Evolutionary conservation across 768 basidiomycete species (phyloP).

Genomic region (Tricholomella constricta): DNA sequence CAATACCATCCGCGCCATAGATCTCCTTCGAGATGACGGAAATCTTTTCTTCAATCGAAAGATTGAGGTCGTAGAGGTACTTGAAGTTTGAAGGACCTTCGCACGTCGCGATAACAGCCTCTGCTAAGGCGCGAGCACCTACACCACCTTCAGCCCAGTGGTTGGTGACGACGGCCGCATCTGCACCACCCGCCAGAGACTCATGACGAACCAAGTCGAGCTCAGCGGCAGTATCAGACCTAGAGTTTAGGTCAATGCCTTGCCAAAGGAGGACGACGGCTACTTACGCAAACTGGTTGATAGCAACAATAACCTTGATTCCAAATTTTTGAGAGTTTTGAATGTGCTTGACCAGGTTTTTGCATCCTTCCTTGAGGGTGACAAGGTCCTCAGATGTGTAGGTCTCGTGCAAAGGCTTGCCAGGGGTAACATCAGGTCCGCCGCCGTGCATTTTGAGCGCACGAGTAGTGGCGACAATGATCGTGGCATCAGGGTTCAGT

Average conservation of each 20-base stretch:
- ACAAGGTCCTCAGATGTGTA: conserved; percentile 94
- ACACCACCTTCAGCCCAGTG: conserved; percentile 98
- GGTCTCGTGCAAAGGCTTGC: conserved; percentile 89
- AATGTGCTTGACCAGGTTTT: conserved; percentile 92
- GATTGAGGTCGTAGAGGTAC: conserved; percentile 88
- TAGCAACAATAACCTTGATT: conserved; percentile 92
- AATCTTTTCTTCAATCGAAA: conserved; percentile 89
- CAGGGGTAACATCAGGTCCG: conserved; percentile 94
- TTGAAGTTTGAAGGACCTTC: conserved; percentile 83
- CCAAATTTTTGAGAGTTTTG: conserved; percentile 95
- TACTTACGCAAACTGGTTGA: conserved; percentile 93
- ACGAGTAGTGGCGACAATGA: conserved; percentile 96
- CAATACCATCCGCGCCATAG: conserved; percentile 91
- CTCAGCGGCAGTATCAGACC: conserved; percentile 89
- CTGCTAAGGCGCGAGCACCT: conserved; percentile 86
- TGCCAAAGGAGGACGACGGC: neutral
- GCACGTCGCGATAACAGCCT: conserved; percentile 88
- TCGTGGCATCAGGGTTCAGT: conserved; percentile 88
- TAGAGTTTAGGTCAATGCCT: conserved; percentile 30
- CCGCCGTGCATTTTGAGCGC: conserved; percentile 99
- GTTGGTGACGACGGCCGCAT: conserved; percentile 92
- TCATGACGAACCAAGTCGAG: conserved; percentile 80
- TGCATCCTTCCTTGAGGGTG: conserved; percentile 87
- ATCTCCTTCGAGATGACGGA: conserved; percentile 84
- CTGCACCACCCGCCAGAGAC: conserved; percentile 84